These are phyloP conservation scores for Nitzschia palea DNA, from an alignment of 108 stramenopile species.

Conservation along the genomic window DNA sequence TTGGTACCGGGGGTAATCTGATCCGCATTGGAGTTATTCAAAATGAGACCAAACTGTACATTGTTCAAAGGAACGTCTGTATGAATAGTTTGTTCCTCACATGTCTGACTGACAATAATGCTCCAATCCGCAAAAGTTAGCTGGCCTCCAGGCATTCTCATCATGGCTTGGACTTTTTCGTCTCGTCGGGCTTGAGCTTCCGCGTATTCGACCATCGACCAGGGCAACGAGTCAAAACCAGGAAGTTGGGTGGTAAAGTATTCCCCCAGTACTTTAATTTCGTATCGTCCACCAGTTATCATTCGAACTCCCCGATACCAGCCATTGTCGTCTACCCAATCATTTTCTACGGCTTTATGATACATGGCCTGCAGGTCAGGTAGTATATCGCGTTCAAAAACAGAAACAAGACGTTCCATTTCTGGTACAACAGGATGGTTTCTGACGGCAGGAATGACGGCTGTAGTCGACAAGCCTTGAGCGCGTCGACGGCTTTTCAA, in stretches of 20 bases:
- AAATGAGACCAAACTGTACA: constrained; percentile 10
- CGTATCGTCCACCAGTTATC: constrained; percentile 12
- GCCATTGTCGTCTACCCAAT: background rate
- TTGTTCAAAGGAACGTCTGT: constrained; percentile 13
- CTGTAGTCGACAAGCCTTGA: background rate
- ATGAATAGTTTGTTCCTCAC: constrained; percentile 19
- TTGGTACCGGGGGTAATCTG: background rate
- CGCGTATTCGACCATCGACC: constrained; percentile 2
- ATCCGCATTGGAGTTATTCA: background rate
- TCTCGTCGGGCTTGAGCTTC: constrained; percentile 7
- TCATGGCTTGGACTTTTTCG: constrained; percentile 7
- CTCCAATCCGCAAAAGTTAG: constrained; percentile 15
- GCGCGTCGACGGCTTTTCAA: constrained; percentile 2
- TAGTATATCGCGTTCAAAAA: background rate
- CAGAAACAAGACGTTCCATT: background rate
- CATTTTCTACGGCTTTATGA: background rate
- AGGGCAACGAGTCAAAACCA: background rate
- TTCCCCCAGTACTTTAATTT: constrained; percentile 20
- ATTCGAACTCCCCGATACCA: constrained; percentile 6
- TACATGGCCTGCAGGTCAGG: background rate
- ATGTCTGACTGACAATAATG: constrained; percentile 12
- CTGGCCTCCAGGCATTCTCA: background rate
- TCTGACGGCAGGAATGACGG: background rate
- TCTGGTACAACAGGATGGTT: background rate
- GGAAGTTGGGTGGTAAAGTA: background rate